A percentile compares a stretch with the other conserved stretches of the same genome.
These are phyloP conservation scores for Immersiella caudata DNA, from an alignment of 495 filamentous ascomycete species.

Conservation along the genomic window DNA sequence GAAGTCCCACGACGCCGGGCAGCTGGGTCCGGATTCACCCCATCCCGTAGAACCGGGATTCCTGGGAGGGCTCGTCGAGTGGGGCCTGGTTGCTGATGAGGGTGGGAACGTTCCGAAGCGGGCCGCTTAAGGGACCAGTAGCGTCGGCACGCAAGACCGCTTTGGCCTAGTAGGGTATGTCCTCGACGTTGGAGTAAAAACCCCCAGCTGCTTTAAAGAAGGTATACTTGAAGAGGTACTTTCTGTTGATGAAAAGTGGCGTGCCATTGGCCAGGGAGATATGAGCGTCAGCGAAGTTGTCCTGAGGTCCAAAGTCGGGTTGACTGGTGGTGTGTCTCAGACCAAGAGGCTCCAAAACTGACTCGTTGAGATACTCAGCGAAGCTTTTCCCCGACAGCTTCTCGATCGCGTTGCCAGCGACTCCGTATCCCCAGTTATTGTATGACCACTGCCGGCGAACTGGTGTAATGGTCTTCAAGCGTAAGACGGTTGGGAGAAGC, in stretches of 20 bases:
- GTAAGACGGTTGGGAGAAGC: background rate
- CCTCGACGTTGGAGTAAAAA: conserved; percentile 21
- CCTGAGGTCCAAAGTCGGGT: background rate
- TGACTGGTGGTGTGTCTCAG: conserved; percentile 7
- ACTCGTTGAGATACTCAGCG: conserved; percentile 12
- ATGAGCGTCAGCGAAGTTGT: conserved; percentile 17
- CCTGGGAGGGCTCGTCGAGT: conserved; percentile 10
- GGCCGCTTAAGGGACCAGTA: background rate
- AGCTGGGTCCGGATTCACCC: conserved; percentile 26
- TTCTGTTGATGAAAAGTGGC: conserved; percentile 14
- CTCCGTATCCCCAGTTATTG: conserved; percentile 32
- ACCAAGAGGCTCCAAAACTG: conserved; percentile 15
- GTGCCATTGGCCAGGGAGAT: conserved; percentile 12
- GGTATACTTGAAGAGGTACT: conserved; percentile 23
- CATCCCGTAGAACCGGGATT: conserved; percentile 18
- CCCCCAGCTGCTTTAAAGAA: conserved; percentile 25
- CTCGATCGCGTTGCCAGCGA: conserved; percentile 32
- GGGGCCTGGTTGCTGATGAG: conserved; percentile 21
- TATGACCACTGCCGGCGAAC: conserved; percentile 27
- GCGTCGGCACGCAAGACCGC: conserved; percentile 9
- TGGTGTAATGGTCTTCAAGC: background rate
- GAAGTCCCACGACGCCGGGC: conserved; percentile 19
- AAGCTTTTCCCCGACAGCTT: conserved; percentile 23
- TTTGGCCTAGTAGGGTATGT: conserved; percentile 17
- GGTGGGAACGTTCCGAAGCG: conserved; percentile 4